Base-by-base conservation (phyloP, 2,329 filamentous ascomycete species). In the Colletotrichum acutatum region DNA sequence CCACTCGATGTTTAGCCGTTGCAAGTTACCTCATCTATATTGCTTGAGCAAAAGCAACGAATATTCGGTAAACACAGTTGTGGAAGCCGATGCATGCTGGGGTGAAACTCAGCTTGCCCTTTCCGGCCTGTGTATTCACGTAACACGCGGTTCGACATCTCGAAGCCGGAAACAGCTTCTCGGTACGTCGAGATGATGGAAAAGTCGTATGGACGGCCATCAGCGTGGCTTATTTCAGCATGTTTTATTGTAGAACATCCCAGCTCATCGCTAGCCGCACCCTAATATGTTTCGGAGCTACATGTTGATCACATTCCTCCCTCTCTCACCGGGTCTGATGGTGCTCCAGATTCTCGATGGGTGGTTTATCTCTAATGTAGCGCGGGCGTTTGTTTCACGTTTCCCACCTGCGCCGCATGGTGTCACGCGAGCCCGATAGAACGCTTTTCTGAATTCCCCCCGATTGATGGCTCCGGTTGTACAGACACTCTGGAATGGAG, bases 271-370 rank as follows among this genome's bases (percentile, higher is more conserved):
- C 65, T 26, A 30, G 53, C 46, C 61, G 54, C 34, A 22, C 34
- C 19, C 24, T 22, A 7, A 32, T 11, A 42, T 59, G 59, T 64
- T 32, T 52, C 32, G 46, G 49, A 28, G 54, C 34, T 19, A 26
- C 59, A 49, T 49, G 56, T 28, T 34, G 66, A 69, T 64, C 69
- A 64, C 66, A 69, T 72, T 72, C 59, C 54, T 58, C 16, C 24
- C 53, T 32, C 6, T 49, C 16, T 19, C 12, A 24, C 30, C 9
- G 64, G 22, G 26, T 19, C 49, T 59, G 69, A 72, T 64, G 59
- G 30, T 6, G 53, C 69, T 64, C 53, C 26, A 59, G 52, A 53
- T 59, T 30, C 26, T 68, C 69, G 69, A 72, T 72, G 53, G 19
- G 30, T 19, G 30, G 30, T 19, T n/a, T 16, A 49, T 24, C 30